Conservation (phyloP, 306 rosid species). For the Rosa rugosa region DNA sequence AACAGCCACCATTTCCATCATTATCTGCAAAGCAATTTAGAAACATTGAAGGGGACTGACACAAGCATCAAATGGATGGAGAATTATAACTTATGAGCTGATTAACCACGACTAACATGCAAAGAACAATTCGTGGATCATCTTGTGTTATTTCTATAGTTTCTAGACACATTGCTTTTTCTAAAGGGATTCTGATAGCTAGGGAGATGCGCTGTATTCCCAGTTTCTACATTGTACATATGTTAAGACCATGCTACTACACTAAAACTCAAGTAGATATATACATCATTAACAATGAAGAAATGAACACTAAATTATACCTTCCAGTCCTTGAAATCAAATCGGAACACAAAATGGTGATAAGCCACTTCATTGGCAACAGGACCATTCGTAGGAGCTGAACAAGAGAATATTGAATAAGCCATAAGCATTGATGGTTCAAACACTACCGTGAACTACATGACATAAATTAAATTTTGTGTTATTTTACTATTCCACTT, state of each 20-base stretch:
- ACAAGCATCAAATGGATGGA: background rate
- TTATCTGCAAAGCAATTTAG: constrained; percentile 41
- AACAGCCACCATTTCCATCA: constrained; percentile 50
- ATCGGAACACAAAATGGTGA: constrained; percentile 70
- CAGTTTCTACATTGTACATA: background rate
- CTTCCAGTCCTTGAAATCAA: constrained; percentile 73
- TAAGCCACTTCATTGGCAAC: constrained; percentile 40
- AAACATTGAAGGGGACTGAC: background rate
- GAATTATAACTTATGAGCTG: too few species aligned
- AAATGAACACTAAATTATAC: constrained; percentile 27
- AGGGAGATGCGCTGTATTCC: too few species aligned
- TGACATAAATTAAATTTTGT: background rate
- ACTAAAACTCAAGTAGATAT: background rate
- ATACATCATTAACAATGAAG: background rate
- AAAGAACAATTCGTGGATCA: too few species aligned
- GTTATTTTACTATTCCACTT: constrained; percentile 27
- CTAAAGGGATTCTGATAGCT: too few species aligned
- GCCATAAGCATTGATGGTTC: background rate
- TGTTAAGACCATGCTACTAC: background rate
- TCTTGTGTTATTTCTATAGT: too few species aligned
- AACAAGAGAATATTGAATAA: constrained; percentile 22
- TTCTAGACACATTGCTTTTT: too few species aligned
- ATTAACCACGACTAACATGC: too few species aligned
- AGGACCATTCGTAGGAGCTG: constrained; percentile 76
- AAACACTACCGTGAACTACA: background rate